Percentiles rank a stretch among this genome's conserved stretches.
Conservation (phyloP, 768 basidiomycete genomes). For the Gloeopeniophorella convolvens region DNA sequence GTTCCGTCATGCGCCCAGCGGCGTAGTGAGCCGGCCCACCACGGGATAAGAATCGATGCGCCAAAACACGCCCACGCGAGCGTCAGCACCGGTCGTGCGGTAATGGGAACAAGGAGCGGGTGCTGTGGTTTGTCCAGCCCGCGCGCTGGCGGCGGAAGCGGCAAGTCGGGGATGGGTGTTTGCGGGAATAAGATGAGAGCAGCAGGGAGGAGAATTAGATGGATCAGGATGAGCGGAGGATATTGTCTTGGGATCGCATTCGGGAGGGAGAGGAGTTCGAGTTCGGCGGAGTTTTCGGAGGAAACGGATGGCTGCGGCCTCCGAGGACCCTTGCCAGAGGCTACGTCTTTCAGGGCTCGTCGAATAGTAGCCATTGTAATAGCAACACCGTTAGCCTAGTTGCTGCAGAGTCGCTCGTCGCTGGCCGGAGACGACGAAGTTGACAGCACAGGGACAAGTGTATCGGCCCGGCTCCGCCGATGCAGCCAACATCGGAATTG, state of each 20-base stretch:
- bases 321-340: neutral
- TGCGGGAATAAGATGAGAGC: slow-evolving; percentile 10
- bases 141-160: slow-evolving; percentile 9
- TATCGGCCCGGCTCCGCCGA: too few relatives aligned
- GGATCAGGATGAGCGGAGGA: slow-evolving; percentile 10
- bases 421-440: too few relatives aligned
- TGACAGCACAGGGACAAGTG: too few relatives aligned
- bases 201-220: slow-evolving; percentile 8
- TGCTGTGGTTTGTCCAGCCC: slow-evolving; percentile 58
- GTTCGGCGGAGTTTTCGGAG: neutral
- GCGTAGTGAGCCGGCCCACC: slow-evolving; percentile 69
- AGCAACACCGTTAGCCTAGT: too few relatives aligned
- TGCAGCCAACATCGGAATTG: too few relatives aligned
- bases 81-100: slow-evolving; percentile 51
- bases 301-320: neutral
- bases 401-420: too few relatives aligned
- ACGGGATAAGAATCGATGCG: slow-evolving; percentile 46
- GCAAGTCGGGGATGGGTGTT: slow-evolving; percentile 6
- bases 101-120: slow-evolving; percentile 61
- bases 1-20: slow-evolving; percentile 47
- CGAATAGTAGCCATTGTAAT: slow-evolving; percentile 8
- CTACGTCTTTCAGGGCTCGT: slow-evolving; percentile 7
- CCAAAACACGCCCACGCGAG: slow-evolving; percentile 53
- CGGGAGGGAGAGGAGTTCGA: slow-evolving; percentile 3
- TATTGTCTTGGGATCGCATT: slow-evolving; percentile 11